These are phyloP conservation scores for Beauveria sp. DNA, from an alignment of 2,329 filamentous ascomycete species.

Conservation along the genomic window DNA sequence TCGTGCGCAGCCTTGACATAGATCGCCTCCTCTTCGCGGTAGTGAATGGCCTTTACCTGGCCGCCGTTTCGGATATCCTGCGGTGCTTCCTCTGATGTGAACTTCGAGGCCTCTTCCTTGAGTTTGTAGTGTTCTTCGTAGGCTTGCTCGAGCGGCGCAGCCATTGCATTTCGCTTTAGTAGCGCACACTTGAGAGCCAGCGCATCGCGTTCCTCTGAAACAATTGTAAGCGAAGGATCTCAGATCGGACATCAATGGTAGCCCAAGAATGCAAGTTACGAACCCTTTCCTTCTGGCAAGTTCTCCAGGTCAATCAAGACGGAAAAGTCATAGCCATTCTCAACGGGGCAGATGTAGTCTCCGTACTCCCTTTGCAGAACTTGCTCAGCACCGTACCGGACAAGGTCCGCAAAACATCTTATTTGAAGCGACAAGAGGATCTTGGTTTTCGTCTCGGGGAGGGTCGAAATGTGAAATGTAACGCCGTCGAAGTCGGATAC, in stretches of 20 bases:
- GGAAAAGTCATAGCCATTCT: conserved; percentile 94
- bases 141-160: conserved; percentile 93
- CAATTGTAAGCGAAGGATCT: conserved; percentile 10
- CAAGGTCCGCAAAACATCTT: conserved; percentile 87
- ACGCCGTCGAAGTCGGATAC: conserved; percentile 99
- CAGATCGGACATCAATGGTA: background rate
- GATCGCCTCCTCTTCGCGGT: conserved; percentile 97
- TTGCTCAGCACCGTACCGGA: conserved; percentile 85
- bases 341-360: conserved; percentile 77
- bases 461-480: conserved; percentile 93
- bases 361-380: conserved; percentile 94
- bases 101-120: conserved; percentile 82
- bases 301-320: conserved; percentile 82
- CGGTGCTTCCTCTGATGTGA: conserved; percentile 87
- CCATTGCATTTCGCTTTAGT: conserved; percentile 97
- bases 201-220: conserved; percentile 71
- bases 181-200: conserved; percentile 81
- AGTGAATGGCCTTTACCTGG: conserved; percentile 92
- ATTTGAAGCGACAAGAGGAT: conserved; percentile 93
- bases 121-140: conserved; percentile 87
- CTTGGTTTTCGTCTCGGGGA: conserved; percentile 80
- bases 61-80: conserved; percentile 85
- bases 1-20: conserved; percentile 98
- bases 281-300: conserved; percentile 72
- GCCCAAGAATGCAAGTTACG: conserved; percentile 12